A percentile compares a stretch with the other conserved stretches of the same genome.
Evolutionary conservation across 2,329 filamentous ascomycete genomes (phyloP).

Genomic region (Nemania diffusa): DNA sequence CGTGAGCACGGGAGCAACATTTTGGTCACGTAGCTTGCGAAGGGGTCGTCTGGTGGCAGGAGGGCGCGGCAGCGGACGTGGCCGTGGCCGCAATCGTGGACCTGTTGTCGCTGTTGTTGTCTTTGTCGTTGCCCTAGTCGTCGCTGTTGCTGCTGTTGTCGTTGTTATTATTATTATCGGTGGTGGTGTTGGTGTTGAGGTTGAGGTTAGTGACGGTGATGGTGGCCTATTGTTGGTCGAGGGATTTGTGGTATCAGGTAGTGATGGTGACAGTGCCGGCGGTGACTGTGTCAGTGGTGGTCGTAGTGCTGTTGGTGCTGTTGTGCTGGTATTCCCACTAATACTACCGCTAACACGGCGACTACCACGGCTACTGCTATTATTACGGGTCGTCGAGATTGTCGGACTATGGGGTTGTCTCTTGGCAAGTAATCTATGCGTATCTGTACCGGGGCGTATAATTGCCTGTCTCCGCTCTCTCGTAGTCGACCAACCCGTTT

Average conservation of each 20-base stretch:
- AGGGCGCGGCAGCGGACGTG: background rate
- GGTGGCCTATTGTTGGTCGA: conserved; percentile 3
- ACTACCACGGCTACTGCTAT: background rate
- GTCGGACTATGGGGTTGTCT: conserved; percentile 28
- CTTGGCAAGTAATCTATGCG: conserved; percentile 27
- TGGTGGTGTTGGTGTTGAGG: background rate
- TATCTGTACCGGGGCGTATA: conserved; percentile 1
- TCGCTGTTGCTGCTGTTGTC: background rate
- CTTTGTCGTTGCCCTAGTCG: background rate
- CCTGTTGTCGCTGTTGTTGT: background rate
- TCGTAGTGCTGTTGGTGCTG: background rate
- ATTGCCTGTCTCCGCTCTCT: conserved; percentile 28
- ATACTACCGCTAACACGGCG: background rate
- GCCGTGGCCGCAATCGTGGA: background rate
- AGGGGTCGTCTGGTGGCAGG: conserved; percentile 4
- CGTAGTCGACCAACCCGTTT: conserved; percentile 18
- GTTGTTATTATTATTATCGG: background rate
- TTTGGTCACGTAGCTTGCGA: conserved; percentile 51
- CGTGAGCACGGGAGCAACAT: conserved; percentile 50
- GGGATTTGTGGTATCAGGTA: conserved; percentile 21
- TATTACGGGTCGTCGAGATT: conserved; percentile 35
- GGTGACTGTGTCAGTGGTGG: background rate
- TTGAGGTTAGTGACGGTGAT: background rate
- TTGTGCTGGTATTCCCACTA: background rate
- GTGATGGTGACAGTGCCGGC: background rate